Evolutionary conservation across 2,329 filamentous ascomycete species (phyloP), one percentile per base, ranked within the genome.

Genomic region (Claviceps paspali): DNA sequence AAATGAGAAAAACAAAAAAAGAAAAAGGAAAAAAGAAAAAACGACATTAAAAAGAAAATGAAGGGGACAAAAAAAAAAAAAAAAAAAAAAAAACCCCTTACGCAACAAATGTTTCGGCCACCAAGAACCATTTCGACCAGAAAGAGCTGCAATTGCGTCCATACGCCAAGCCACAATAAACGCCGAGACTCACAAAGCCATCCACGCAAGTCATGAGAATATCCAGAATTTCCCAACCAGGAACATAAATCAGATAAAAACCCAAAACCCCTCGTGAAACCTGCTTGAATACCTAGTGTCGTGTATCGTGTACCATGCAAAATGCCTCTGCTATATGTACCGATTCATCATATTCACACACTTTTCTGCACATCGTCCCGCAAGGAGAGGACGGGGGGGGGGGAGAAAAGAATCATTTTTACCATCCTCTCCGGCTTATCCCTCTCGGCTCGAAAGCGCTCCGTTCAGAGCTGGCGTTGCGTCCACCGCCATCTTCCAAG

Each of bases 401-500:
- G 14, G 18, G 6, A 26, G 18, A 26, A 18, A 27, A 26, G 8
- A 12, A 2, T 3, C 11, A 8, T 8, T 15, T 18, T 49, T 42
- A 57, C 60, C 60, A 63, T n/a, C 55, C 59, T 35, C 59, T 49
- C 41, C 54, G 52, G 12, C 49, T 52, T 33, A 51, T 52, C 32
- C 56, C 56, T 26, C 56, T 53, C 21, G 49, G 52, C 41, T 67
- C 64, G 38, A 59, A 66, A 12, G 51, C 51, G 32, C 52, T 54
- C 38, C 59, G 54, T 22, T 64, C 54, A 18, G 56, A 50, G 14
- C 58, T 65, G 36, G 60, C 55, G 40, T 59, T 58, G 17, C 53
- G 52, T 21, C 5, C 21, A 22, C 61, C 54, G 1, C 55, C 58
- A 43, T 77, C 73, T 45, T 79, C 74, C 6, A 77, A 52, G 45